Evolutionary conservation across 2,329 filamentous ascomycete species (phyloP), one percentile per base, ranked within the genome.

Genomic region (Epichloe glyceriae): DNA sequence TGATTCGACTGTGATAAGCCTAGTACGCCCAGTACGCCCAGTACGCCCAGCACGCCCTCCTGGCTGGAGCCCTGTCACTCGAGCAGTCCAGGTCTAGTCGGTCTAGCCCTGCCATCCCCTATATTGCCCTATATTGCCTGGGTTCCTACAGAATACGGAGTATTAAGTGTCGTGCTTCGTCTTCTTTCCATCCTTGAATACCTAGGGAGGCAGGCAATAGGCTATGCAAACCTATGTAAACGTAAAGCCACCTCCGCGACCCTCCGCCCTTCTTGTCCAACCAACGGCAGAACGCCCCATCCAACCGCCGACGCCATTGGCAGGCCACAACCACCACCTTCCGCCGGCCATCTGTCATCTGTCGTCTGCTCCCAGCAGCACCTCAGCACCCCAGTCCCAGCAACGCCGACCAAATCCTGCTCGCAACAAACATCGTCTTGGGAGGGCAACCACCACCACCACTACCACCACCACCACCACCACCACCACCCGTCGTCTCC

Each of bases 171-270:
- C 26, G 26, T 10, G 8, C 8, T 10, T 4, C 26, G 8, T 30
- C 26, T 30, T 30, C 26, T 10, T 30, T 30, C 26, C 26, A 30
- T 30, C 26, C 26, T 30, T 30, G 26, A 30, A 10, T 8, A 10
- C 8, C 8, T 30, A 30, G 26, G 30, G 1, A 30, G 30, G 8
- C 30, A 30, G 8, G 30, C 3, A 10, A 10, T 30, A 30, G 30
- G 30, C 30, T 10, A 30, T 30, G 10, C 30, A 30, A 30, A 30
- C 30, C 30, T 30, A 10, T 30, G 26, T 8, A n/a, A 38, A 35
- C 30, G 17, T 6, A 20, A 50, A 50, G 47, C 33, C 41, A 50
- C 47, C 47, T 50, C 47, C 40, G 26, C 40, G 26, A 38, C 40
- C 30, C 40, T 42, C 38, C 3, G 8, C 30, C 26, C 19, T 10